These are phyloP conservation scores for Tetrahymena malaccensis DNA, from an alignment of 73 alveolate genomes.

Conservation along the genomic window DNA sequence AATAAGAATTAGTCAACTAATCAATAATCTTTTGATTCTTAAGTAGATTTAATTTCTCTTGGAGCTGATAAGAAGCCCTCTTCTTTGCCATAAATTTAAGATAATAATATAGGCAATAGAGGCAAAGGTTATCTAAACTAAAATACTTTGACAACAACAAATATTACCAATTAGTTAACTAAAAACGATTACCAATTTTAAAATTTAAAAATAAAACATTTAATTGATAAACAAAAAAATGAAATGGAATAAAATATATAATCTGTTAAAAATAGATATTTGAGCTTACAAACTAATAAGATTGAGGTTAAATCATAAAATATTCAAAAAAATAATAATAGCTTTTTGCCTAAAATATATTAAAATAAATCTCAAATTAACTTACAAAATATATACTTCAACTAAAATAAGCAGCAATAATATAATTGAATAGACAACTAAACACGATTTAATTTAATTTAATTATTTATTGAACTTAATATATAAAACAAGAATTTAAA, in stretches of 20 bases:
- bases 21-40: not conserved
- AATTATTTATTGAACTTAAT: too few species aligned
- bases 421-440: not conserved
- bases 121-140: not conserved
- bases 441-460: too few species aligned
- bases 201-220: too few species aligned
- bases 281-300: too few species aligned
- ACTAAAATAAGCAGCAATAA: too few species aligned
- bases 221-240: too few species aligned
- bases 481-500: too few species aligned
- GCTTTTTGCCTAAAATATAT: not conserved
- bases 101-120: not conserved
- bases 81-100: not conserved
- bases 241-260: not conserved
- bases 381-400: not conserved
- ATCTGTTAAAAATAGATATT: not conserved
- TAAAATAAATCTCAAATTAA: too few species aligned
- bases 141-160: not conserved
- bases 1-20: not conserved
- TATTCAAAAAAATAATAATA: too few species aligned
- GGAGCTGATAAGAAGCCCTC: not conserved
- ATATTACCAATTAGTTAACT: not conserved
- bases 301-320: not conserved
- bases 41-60: not conserved
- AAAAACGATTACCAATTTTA: too few species aligned